phyloP scores from a whole-genome alignment of 371 early-diverging fungal species.

The Fennellomyces sp. region DNA sequence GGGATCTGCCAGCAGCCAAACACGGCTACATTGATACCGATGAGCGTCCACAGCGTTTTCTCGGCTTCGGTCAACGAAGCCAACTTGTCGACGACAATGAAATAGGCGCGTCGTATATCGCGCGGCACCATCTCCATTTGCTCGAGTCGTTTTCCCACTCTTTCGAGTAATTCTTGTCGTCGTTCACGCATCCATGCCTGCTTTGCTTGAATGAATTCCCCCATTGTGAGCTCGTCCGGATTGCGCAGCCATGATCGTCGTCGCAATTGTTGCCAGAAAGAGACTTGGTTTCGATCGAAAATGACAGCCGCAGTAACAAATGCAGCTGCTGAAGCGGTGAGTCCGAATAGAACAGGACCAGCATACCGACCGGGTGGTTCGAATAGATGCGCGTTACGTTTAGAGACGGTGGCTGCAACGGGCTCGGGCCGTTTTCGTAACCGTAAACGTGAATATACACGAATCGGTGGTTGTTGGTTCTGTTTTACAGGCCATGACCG shows the following conservation, averaged over 20 bases:
- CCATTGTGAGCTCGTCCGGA: slow-evolving; percentile 12
- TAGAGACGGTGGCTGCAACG: not conserved
- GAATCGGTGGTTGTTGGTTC: no score
- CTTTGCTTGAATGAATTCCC: slow-evolving; percentile 8
- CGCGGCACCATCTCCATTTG: slow-evolving; percentile 32
- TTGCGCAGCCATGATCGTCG: not conserved
- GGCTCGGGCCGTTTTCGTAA: no score
- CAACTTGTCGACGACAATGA: slow-evolving; percentile 45
- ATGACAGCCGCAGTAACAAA: slow-evolving; percentile 24
- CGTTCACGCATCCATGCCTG: slow-evolving; percentile 11
- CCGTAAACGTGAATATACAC: no score
- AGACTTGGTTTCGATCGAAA: slow-evolving; percentile 27
- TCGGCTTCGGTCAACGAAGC: slow-evolving; percentile 49
- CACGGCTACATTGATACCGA: slow-evolving; percentile 71
- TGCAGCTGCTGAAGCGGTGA: slow-evolving; percentile 8
- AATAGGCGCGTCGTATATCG: slow-evolving; percentile 46
- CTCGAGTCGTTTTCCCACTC: slow-evolving; percentile 11
- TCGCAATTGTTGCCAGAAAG: slow-evolving; percentile 23
- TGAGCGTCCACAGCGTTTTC: slow-evolving; percentile 57
- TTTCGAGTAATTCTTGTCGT: slow-evolving; percentile 19
- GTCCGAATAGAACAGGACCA: slow-evolving; percentile 21
- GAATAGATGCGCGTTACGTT: not conserved
- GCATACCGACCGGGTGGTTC: slow-evolving; percentile 13
- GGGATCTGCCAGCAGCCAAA: slow-evolving; percentile 76
- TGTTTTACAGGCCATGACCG: no score